A percentile compares a stretch with the other conserved stretches of the same genome.
phyloP scores from a whole-genome alignment of 2,329 filamentous ascomycete species.

The Diaporthe ampelina region DNA sequence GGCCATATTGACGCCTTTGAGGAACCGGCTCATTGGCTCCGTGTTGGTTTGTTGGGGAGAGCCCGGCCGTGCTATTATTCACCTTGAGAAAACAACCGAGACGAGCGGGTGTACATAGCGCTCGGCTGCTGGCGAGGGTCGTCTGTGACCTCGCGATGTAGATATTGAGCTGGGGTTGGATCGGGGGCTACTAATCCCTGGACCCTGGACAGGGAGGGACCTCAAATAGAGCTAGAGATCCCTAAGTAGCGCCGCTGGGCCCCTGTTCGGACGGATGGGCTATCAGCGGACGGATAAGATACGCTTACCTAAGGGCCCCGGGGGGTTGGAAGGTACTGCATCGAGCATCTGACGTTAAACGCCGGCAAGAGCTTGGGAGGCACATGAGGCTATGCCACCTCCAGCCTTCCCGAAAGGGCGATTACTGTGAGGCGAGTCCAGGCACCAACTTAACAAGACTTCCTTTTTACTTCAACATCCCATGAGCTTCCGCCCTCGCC shows the following conservation, averaged over 20 bases:
- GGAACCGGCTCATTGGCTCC: constrained; percentile 33
- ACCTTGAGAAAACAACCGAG: background rate
- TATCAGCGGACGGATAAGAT: too few relatives aligned
- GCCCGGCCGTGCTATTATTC: background rate
- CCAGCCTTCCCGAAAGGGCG: constrained; percentile 7
- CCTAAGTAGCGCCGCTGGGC: background rate
- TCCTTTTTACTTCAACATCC: background rate
- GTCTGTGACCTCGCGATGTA: background rate
- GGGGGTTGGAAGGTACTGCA: background rate
- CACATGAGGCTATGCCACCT: constrained; percentile 19
- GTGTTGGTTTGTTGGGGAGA: background rate
- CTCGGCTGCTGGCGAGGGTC: background rate
- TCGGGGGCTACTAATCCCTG: background rate
- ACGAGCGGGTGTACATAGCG: background rate
- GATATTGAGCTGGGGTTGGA: background rate
- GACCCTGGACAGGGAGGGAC: background rate
- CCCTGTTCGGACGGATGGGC: constrained; percentile 6
- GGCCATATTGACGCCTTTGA: constrained; percentile 50
- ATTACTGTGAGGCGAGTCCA: constrained; percentile 12
- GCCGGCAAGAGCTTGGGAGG: background rate
- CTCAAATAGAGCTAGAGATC: background rate
- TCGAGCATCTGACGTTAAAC: constrained; percentile 14
- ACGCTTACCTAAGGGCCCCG: background rate
- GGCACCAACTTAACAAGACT: constrained; percentile 21
- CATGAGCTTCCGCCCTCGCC: background rate